Base-by-base conservation (phyloP, 2,329 filamentous ascomycete genomes). In the Fusarium coffeatum region DNA sequence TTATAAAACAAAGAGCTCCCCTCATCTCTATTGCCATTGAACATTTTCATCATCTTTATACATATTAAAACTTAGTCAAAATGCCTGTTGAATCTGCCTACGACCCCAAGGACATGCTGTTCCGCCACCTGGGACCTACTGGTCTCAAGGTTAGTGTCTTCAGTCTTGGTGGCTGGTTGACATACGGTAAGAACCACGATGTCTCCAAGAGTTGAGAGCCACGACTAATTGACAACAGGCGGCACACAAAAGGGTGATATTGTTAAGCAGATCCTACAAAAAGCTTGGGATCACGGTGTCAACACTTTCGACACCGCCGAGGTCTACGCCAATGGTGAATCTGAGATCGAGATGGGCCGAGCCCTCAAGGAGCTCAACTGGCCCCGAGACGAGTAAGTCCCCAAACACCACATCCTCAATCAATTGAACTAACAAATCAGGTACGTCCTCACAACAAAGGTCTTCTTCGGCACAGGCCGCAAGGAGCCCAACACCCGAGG, bases 231-330 rank as follows among this genome's bases (percentile, higher is more conserved):
- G 25, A 9, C 25, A 27, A 27, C 27, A 27, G 49, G 49, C 88
- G 90, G 81, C 81, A 90, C 71, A 64, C 87, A 89, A 28, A 87
- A 86, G 47, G 85, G 89, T 68, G 86, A 88, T 59, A 85, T 85
- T 61, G 87, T 88, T 2, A 88, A 86, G 73, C 83, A 84, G 32
- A 88, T 86, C 74, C 84, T 89, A 80, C 86, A 88, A 76, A 82
- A 84, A n/a, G 87, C 87, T 2, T 89, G 86, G 74, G 85, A 89
- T 61, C 79, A 80, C 40, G 88, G 88, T 6, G 82, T 89, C 74
- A 89, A 89, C 80, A 89, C 88, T 75, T 89, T 89, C 69, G 88
- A 89, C 71, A 86, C 83, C 20, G 87, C 87, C 5, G 87, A 89
- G 76, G 80, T 64, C 55, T 90, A 89, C 74, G 82, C 85, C 69